Base-by-base conservation (phyloP, 2,329 filamentous ascomycete species). In the Neoscytalidium dimidiatum region DNA sequence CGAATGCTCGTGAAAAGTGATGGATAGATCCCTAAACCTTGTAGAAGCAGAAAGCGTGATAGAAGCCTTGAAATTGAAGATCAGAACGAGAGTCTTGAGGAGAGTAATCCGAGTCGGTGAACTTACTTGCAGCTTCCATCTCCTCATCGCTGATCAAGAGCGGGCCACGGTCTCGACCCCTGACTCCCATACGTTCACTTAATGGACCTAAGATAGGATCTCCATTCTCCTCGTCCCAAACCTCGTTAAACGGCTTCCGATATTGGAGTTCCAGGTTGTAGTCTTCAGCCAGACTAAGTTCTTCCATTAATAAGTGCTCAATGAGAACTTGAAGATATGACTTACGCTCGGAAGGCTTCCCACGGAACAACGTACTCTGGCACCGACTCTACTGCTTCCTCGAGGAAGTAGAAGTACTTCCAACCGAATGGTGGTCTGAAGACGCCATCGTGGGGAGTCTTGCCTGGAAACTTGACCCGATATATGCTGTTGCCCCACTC, bases 351-450 rank as follows among this genome's bases (percentile, higher is more conserved):
- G 81, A 99, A 98, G 0, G 93, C 94, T 76, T 97, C 94, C 94
- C 95, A 99, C 0, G 95, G 95, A 1, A 99, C 95, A 1, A 99
- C 94, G 75, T 97, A 99, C 80, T 99, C 95, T 2, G 95, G 94
- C 7, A 97, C 92, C 74, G 94, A 92, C 76, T 98, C 94, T 21
- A 99, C 95, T 0, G 95, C 95, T 79, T 99, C 95, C 72, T 95
- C 90, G 64, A 99, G 88, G 77, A 93, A 96, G 82, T 97, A 99
- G 74, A 88, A 96, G 81, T 99, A 99, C 78, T 95, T 97, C 94
- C 95, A 98, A 57, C 94, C 95, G 75, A 93, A 98, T 0, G 95
- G 92, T 4, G 95, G 95, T 4, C 95, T 89, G 81, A 99, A 99
- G 33, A 95, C 85, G 62, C 95, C 95, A 75, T 97, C 92, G 21